Evolutionary conservation across 2,329 filamentous ascomycete species (phyloP), one percentile per base, ranked within the genome.

Genomic region (Calonectria pseudoreteaudii): DNA sequence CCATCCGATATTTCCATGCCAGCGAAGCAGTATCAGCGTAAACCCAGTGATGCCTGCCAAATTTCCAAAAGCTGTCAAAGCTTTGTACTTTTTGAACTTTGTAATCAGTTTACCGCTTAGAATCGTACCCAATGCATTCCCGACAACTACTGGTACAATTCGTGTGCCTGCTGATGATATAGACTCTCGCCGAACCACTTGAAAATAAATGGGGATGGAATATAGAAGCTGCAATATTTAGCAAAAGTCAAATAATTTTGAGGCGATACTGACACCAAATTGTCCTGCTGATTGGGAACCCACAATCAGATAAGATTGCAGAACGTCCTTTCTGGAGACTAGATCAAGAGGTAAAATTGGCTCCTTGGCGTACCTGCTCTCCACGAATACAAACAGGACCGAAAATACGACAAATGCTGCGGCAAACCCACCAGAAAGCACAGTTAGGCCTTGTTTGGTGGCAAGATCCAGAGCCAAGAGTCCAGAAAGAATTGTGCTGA

Each of bases 141-240:
- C 70, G 28, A 72, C 44, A 3, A 68, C 70, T 4, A 72, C 70
- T 20, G 70, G 70, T 3, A 72, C 65, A n/a, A 72, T 41, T 67
- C 70, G 50, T 2, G 58, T 49, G 28, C 70, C 34, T 20, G 38
- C 58, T 8, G 70, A 72, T 18, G 65, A 64, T 16, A 72, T 67
- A 9, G 70, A 72, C 49, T 68, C 70, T 6, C 66, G 56, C 10
- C 66, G 58, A n/a, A 72, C 47, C 3, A 72, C 65, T 26, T 72
- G 70, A 47, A 72, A 72, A 18, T 69, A 72, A 20, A 72, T 72
- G 5, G 70, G 70, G 5, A 72, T 72, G 9, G 66, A 31, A 36
- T 68, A 72, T 1, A 72, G 53, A 26, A 72, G 58, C 70, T 72
- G 26, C 6, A 23, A 50, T 31, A 14, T 11, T 50, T 41, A 31